Evolutionary conservation across 805 yeast genomes (phyloP), one percentile per base, ranked within the genome.

Genomic region (Saccharomyces jurei): DNA sequence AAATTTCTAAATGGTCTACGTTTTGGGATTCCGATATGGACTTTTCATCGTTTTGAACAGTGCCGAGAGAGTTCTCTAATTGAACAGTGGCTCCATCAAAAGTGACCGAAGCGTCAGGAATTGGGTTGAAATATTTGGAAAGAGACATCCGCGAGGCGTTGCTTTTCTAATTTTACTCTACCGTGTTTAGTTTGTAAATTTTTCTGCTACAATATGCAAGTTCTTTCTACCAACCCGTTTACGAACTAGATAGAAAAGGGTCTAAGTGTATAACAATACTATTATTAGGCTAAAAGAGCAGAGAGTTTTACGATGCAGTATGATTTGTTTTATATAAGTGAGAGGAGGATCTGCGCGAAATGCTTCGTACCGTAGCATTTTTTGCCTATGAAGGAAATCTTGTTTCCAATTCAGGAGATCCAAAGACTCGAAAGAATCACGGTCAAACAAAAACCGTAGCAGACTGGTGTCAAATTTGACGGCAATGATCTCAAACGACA

Each of bases 121-220:
- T 58, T 9, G 66, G 65, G 11, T 60, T 61, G 32, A 64, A 64
- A 55, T 64, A 64, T 29, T 59, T 56, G 6, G 67, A 59, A 36
- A 63, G 56, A 6, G 65, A 60, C 68, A 63, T 63, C 30, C 14
- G 44, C 44, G 25, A 36, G 44, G 44, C 44, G 44, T 36, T n/a
- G 25, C 22, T 36, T 36, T 9, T 36, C 25, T 21, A 17, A 17
- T 36, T n/a, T 36, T 36, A 36, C 44, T 36, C 21, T 29, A 46
- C 22, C 41, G 17, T 49, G 21, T 36, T 17, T n/a, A 17, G 41
- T 41, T 4, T 9, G 30, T 46, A 9, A 9, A 28, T 46, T 46
- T 26, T 26, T 27, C 22, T 46, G 49, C 44, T 36, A 21, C 44
- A 17, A 13, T 36, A 36, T 17, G 44, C 44, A 36, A 36, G 44